phyloP scores from a whole-genome alignment of 805 yeast genomes.

The Yarrowia keelungensis region DNA sequence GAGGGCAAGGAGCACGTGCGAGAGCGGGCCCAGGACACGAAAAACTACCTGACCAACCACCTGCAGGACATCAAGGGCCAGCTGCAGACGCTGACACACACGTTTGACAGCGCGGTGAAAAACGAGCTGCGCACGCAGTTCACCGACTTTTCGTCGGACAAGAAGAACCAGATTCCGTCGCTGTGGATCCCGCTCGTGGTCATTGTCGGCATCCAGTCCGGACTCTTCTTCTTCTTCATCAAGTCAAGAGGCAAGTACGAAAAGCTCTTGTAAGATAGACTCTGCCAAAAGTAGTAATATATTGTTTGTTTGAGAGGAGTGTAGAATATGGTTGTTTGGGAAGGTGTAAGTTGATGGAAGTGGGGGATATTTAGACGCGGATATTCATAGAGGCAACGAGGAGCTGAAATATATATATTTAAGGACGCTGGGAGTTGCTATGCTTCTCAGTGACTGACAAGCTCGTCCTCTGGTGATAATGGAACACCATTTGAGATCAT shows the following conservation, averaged over 20 bases:
- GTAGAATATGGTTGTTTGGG: too few relatives aligned
- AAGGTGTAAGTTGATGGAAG: too few relatives aligned
- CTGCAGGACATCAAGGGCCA: constrained; percentile 17
- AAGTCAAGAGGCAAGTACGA: constrained; percentile 21
- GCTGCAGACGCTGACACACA: constrained; percentile 13
- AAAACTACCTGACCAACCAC: constrained; percentile 16
- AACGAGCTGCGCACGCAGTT: constrained; percentile 18
- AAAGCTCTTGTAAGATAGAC: constrained; percentile 6
- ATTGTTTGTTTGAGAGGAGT: background rate
- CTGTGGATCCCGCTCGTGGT: constrained; percentile 24
- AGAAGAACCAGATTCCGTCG: constrained; percentile 13
- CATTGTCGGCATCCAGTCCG: constrained; percentile 18
- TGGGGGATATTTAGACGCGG: too few relatives aligned
- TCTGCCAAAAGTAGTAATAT: background rate
- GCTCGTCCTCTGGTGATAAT: too few relatives aligned
- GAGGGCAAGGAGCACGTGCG: constrained; percentile 17
- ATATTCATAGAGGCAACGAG: too few relatives aligned
- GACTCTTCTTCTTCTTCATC: background rate
- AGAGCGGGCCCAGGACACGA: constrained; percentile 27
- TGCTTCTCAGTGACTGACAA: too few relatives aligned
- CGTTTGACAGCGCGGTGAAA: constrained; percentile 8
- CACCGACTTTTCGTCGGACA: constrained; percentile 18
- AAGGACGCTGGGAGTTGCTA: too few relatives aligned
- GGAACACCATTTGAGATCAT: too few relatives aligned
- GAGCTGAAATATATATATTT: too few relatives aligned